Conservation (phyloP, 139 green algal genomes). For the Chloropicon primus region DNA sequence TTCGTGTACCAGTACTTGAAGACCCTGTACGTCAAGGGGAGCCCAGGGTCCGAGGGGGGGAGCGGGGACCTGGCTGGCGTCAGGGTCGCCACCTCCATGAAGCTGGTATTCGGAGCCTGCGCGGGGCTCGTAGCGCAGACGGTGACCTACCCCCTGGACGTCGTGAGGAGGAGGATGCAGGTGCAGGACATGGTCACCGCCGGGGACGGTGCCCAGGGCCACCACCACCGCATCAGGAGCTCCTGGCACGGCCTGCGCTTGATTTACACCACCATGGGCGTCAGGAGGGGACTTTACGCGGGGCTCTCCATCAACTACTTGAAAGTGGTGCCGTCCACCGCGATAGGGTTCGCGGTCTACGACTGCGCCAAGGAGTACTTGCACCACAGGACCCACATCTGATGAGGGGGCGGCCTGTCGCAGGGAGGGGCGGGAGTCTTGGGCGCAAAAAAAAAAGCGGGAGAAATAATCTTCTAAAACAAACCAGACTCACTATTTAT, state of each 20-base stretch:
- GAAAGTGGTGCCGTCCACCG: slow-evolving; percentile 83
- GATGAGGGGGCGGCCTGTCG: slow-evolving; percentile 17
- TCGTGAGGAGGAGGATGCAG: slow-evolving; percentile 83
- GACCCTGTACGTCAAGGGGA: slow-evolving; percentile 19
- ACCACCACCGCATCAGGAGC: neutral
- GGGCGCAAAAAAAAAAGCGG: neutral
- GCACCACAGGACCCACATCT: slow-evolving; percentile 1
- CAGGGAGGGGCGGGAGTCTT: neutral
- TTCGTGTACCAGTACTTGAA: slow-evolving; percentile 82
- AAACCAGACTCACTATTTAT: too few relatives aligned
- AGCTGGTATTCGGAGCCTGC: slow-evolving; percentile 62
- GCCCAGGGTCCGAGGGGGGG: neutral
- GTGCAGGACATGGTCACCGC: slow-evolving; percentile 1
- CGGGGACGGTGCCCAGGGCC: neutral
- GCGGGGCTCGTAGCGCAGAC: slow-evolving; percentile 78
- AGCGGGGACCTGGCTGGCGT: neutral
- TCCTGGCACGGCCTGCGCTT: slow-evolving; percentile 32
- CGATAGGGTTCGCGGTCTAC: slow-evolving; percentile 83
- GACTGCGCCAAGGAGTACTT: slow-evolving; percentile 56
- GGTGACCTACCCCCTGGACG: slow-evolving; percentile 67
- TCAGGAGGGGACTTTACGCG: slow-evolving; percentile 35
- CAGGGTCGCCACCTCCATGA: slow-evolving; percentile 45
- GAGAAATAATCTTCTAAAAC: neutral
- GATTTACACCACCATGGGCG: slow-evolving; percentile 26
- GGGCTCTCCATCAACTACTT: slow-evolving; percentile 86